A percentile compares a stretch with the other conserved stretches of the same genome.
Conservation (phyloP, 202 grass and related monocot genomes). For the Eragrostis tef region DNA sequence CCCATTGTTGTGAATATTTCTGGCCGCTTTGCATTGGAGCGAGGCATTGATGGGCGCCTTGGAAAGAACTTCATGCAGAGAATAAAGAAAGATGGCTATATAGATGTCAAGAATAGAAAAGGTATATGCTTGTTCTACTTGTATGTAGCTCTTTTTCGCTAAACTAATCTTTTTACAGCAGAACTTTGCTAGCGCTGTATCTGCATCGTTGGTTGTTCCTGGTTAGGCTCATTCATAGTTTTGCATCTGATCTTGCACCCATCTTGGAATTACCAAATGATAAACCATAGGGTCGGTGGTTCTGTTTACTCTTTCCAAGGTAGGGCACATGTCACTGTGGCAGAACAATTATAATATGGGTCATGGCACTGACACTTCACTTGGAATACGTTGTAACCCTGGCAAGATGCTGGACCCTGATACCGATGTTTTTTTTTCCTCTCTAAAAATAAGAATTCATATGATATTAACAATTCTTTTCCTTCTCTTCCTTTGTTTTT, state of each 20-base stretch:
- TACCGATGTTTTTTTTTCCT: neutral
- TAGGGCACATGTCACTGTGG: neutral
- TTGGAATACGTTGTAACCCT: neutral
- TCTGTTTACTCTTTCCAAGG: neutral
- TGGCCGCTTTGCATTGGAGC: constrained; percentile 73
- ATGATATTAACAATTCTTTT: neutral
- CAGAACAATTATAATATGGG: neutral
- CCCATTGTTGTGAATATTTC: constrained; percentile 70
- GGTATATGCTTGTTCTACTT: constrained; percentile 44
- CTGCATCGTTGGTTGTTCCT: constrained; percentile 10
- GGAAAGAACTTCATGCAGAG: constrained; percentile 79
- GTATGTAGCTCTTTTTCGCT: constrained; percentile 4
- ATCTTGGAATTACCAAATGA: constrained; percentile 10
- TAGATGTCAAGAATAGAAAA: constrained; percentile 82
- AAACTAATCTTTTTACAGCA: neutral
- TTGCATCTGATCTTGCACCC: neutral
- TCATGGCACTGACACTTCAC: neutral
- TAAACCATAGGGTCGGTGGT: constrained; percentile 28
- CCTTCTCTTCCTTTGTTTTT: neutral
- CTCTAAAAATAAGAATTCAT: neutral
- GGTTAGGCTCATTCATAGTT: neutral
- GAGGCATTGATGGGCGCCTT: constrained; percentile 72
- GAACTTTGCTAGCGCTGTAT: constrained; percentile 8
- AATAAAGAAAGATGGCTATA: constrained; percentile 75
- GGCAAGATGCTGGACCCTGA: constrained; percentile 4